Base-by-base conservation (phyloP, 192 early-diverging fungal genomes). In the Endogone sp. region DNA sequence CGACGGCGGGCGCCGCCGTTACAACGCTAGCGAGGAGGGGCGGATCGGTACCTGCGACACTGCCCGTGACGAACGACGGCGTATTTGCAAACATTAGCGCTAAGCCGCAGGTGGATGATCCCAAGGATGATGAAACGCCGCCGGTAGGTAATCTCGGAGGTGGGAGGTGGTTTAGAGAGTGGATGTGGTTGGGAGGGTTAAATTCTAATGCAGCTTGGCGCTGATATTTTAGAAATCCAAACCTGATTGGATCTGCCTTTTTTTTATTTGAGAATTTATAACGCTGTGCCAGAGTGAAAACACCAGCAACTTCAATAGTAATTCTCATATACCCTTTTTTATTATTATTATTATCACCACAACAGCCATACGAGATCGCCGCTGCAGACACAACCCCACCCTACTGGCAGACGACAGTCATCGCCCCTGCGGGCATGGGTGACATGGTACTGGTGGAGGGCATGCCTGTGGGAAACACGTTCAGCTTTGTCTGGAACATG, bases 381-480 rank as follows among this genome's bases (percentile, higher is more conserved):
- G 88, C 90, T 29, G 80, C 81, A 27, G 91, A 94, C 73, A 79
- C 85, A 60, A 78, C 90, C 4, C 91, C 93, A 23, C 83, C 88
- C 16, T 93, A 94, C 74, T 86, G 88, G 76, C 89, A 92, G 76
- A 91, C 93, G 0, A 90, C 93, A 11, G 83, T 91, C 9, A 85
- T 92, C 64, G 79, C 87, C 10, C 82, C 89, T 30, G 87, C 87
- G 13, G 73, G 77, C 24, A 87, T 92, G 71, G 92, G 92, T 49
- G 96, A 94, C 59, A 88, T 94, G 72, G 76, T 98, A 3, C 76
- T 96, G 6, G 89, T 98, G 10, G 96, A 98, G 65, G 94, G 96
- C 13, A 65, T 98, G 66, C 94, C 96, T 3, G 94, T 95, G 8
- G 96, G 96, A 8, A 86, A 86, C 56, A 66, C 88, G 16, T 82